Percentiles rank a stretch among this genome's conserved stretches.
Conservation (phyloP, 2,329 filamentous ascomycete species). For the Phaeophleospora eucalypticola region DNA sequence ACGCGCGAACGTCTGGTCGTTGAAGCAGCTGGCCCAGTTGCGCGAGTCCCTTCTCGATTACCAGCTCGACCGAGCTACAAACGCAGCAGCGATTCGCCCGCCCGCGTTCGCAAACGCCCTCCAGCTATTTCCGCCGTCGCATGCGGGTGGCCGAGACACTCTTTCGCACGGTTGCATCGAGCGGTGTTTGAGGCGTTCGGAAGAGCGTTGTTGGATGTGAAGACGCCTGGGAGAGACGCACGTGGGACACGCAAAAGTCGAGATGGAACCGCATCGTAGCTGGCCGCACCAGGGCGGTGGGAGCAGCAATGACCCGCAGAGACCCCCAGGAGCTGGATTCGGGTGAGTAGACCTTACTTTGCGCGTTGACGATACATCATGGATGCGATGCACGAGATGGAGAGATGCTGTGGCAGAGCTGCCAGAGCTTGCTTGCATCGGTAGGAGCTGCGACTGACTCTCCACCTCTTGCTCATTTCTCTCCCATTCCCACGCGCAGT, state of each 20-base stretch:
- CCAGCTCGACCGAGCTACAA: not conserved
- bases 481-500: not conserved
- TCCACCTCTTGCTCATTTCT: not conserved
- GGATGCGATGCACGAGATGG: not conserved
- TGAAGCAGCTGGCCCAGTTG: not conserved
- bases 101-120: not conserved
- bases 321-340: slow-evolving; percentile 26
- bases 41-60: not conserved
- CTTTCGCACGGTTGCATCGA: not conserved
- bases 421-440: not conserved
- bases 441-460: not conserved
- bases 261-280: slow-evolving; percentile 25
- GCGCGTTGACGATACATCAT: not conserved
- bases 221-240: not conserved
- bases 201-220: not conserved
- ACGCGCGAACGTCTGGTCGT: not conserved
- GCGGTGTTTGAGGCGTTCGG: not conserved
- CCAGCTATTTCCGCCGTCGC: not conserved
- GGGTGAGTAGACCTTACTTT: slow-evolving; percentile 24
- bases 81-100: not conserved
- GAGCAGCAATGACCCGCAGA: slow-evolving; percentile 23
- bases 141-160: not conserved
- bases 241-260: not conserved
- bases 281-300: slow-evolving; percentile 28
- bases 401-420: not conserved